phyloP scores from a whole-genome alignment of 176 grass and related monocot species.

The Musa itinerans region DNA sequence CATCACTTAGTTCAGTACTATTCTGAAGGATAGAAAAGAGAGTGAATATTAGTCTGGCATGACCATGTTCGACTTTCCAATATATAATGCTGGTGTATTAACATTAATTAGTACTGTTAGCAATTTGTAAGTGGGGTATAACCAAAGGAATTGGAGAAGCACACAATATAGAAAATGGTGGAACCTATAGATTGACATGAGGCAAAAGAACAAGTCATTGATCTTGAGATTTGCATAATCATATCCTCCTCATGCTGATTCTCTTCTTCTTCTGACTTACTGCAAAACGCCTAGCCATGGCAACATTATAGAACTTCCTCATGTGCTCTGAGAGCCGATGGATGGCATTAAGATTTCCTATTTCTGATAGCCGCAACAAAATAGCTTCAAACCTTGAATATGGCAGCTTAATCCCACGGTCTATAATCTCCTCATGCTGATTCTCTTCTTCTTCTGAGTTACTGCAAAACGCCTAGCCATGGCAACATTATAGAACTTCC shows the following conservation, averaged over 20 bases:
- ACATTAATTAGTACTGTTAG: too few species aligned
- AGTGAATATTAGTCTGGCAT: too few species aligned
- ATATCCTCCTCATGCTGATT: conserved; percentile 59
- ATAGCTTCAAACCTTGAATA: conserved; percentile 74
- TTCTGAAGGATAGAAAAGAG: too few species aligned
- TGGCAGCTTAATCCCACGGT: conserved; percentile 53
- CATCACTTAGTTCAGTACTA: too few species aligned
- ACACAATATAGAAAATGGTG: too few species aligned
- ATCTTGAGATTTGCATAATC: not conserved
- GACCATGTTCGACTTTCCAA: too few species aligned
- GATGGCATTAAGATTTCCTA: conserved; percentile 59
- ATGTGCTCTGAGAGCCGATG: conserved; percentile 82
- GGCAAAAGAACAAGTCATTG: not conserved
- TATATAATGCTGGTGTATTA: too few species aligned
- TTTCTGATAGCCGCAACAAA: conserved; percentile 51
- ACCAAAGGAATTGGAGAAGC: too few species aligned
- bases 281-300: conserved; percentile 72
- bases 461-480: conserved; percentile 79
- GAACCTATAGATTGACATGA: too few species aligned
- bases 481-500: conserved; percentile 82
- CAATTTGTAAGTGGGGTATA: too few species aligned
- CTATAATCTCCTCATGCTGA: conserved; percentile 57
- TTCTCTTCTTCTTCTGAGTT: conserved; percentile 83
- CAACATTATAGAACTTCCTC: conserved; percentile 88
- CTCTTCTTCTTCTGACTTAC: conserved; percentile 88